Percentiles rank a stretch among this genome's conserved stretches.
Conservation (phyloP, 2,329 filamentous ascomycete species). For the Coniochaeta prunicola region DNA sequence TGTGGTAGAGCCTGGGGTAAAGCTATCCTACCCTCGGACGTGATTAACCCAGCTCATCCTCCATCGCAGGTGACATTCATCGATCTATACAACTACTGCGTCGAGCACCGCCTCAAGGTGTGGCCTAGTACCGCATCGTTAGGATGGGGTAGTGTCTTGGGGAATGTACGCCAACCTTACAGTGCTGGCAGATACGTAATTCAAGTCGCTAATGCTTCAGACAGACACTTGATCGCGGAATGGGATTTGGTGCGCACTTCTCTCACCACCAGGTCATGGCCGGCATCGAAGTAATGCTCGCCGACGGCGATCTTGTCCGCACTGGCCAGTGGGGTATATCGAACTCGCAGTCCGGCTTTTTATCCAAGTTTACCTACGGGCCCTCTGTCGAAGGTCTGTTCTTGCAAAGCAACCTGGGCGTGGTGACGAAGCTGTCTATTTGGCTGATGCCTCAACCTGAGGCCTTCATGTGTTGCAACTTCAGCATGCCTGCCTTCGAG, state of each 20-base stretch:
- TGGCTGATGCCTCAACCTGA: conserved; percentile 31
- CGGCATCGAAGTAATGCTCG: conserved; percentile 20
- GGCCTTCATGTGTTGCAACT: conserved; percentile 37
- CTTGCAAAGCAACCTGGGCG: conserved; percentile 43
- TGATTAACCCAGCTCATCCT: not conserved
- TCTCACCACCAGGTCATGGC: conserved; percentile 12
- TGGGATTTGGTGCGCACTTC: conserved; percentile 27
- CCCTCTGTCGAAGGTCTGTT: conserved; percentile 38
- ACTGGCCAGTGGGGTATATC: conserved; percentile 23
- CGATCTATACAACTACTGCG: conserved; percentile 33
- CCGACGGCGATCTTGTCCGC: conserved; percentile 18
- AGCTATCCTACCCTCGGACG: not conserved
- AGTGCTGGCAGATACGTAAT: not conserved
- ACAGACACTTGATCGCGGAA: conserved; percentile 31
- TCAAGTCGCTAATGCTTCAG: conserved; percentile 15
- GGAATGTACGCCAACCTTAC: conserved; percentile 27
- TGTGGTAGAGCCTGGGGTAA: conserved; percentile 37
- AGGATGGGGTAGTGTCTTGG: conserved; percentile 40
- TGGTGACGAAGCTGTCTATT: conserved; percentile 49
- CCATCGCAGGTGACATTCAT: conserved; percentile 25
- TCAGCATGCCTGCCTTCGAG: conserved; percentile 36
- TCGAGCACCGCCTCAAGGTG: conserved; percentile 29
- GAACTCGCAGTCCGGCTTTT: conserved; percentile 28
- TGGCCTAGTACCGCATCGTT: conserved; percentile 41
- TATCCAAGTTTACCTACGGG: conserved; percentile 30